Conservation (phyloP, 2,329 filamentous ascomycete species). For the Arachnomyces sp. region DNA sequence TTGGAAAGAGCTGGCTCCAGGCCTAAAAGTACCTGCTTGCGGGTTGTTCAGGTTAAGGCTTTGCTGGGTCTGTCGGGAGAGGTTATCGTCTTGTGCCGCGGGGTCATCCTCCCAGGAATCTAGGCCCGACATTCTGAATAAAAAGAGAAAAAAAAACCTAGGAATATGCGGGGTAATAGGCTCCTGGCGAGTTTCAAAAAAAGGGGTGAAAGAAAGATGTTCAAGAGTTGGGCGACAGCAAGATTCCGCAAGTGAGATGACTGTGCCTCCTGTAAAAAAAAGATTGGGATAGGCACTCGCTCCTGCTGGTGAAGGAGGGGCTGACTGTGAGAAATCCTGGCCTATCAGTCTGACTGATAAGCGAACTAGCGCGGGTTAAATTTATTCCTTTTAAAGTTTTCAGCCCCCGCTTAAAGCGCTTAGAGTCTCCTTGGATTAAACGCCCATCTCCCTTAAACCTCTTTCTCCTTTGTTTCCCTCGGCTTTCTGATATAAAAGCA, state of each 20-base stretch:
- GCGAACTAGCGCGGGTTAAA: no score
- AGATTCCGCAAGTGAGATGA: no score
- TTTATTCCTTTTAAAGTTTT: no score
- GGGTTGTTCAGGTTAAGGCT: conserved; percentile 64
- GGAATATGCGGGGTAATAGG: neutral
- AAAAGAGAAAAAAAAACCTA: conserved; percentile 10
- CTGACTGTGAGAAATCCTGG: no score
- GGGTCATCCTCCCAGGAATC: conserved; percentile 94
- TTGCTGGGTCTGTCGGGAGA: conserved; percentile 67
- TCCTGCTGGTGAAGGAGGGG: no score
- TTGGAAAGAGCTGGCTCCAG: conserved; percentile 62
- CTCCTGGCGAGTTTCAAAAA: neutral
- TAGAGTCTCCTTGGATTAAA: conserved; percentile 2
- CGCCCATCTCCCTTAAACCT: no score
- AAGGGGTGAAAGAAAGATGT: neutral
- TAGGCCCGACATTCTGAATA: conserved; percentile 66
- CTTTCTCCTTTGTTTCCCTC: no score
- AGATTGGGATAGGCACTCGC: no score
- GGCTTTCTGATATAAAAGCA: no score
- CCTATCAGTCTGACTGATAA: no score
- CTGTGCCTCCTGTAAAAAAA: no score
- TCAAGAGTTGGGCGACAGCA: no score
- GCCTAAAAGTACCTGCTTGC: conserved; percentile 51
- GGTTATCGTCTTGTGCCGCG: conserved; percentile 64
- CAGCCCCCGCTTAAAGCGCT: neutral